Base-by-base conservation (phyloP, 2,329 filamentous ascomycete species). In the Penicillium rolfsii region DNA sequence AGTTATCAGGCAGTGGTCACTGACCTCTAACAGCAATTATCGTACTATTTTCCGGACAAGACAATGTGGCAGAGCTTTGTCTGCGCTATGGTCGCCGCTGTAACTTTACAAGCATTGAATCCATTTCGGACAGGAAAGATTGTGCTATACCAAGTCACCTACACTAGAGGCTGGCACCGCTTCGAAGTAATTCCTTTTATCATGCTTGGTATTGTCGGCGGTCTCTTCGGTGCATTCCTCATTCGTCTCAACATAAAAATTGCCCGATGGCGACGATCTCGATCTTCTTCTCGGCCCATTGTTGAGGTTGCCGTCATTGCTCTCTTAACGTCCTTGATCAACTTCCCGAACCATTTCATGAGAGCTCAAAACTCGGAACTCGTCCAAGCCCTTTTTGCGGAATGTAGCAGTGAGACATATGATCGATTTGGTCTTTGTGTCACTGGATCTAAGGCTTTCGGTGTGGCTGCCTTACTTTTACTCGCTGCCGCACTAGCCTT, bases 1-100 rank as follows among this genome's bases (percentile, higher is more conserved):
- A 12, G 26, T 11, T 19, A 35, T 24, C 45, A 7, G 28, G 28
- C 36, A 28, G 59, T 26, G 43, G 1, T 45, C 58, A 16, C 49
- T 58, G 45, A 77, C 52, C 22, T 16, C 53, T 26, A 35, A n/a
- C 61, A 91, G 85, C 92, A 96, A 84, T 82, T 98, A 2, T 96
- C 93, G 0, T 98, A 97, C 76, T 98, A 97, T 77, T 98, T 98
- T 69, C 94, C 95, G 0, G 94, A 98, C 78, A 98, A 98, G 78
- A 98, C 95, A 9, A 98, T 99, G 95, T 99, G 95, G 95, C 95
- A 97, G 76, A 97, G 93, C 71, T 99, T 99, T 73, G 95, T 99
- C 43, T 98, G 95, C 71, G 95, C 95, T 74, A 98, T 98, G 93
- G 91, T 96, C n/a, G 95, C 93, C 16, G 94, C 95, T 19, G 91